Conservation (phyloP, 495 filamentous ascomycete species). For the Rostrohypoxylon terebratum region DNA sequence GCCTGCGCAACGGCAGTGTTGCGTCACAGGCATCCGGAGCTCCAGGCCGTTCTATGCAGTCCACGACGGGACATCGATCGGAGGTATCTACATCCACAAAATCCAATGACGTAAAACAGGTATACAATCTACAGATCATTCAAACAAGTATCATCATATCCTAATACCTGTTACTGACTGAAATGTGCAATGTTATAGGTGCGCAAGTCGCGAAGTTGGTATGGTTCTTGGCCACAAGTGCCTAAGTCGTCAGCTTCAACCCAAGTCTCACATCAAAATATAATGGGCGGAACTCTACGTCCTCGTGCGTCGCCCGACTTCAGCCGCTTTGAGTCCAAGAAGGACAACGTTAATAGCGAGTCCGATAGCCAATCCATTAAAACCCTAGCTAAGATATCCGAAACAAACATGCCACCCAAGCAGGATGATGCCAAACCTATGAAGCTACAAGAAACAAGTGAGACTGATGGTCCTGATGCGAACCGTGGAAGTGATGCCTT, state of each 20-base stretch:
- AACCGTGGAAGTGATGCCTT: conserved; percentile 3
- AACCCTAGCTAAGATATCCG: conserved; percentile 47
- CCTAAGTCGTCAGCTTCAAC: conserved; percentile 78
- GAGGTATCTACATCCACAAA: conserved; percentile 33
- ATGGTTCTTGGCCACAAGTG: conserved; percentile 72
- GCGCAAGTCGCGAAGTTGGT: conserved; percentile 72
- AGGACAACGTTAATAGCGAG: conserved; percentile 44
- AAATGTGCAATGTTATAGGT: conserved; percentile 49
- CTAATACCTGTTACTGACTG: conserved; percentile 24
- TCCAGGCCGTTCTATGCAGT: conserved; percentile 34
- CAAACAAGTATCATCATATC: conserved; percentile 7
- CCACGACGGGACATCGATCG: conserved; percentile 30
- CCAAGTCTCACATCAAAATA: conserved; percentile 81
- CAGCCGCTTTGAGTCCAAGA: conserved; percentile 60
- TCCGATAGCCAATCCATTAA: conserved; percentile 41
- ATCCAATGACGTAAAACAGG: conserved; percentile 34
- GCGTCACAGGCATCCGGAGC: conserved; percentile 40
- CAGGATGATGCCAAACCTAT: conserved; percentile 44
- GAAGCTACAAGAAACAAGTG: conserved; percentile 32
- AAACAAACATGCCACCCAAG: conserved; percentile 35
- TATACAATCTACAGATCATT: conserved; percentile 21
- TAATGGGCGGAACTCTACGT: conserved; percentile 66
- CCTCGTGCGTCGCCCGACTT: conserved; percentile 57
- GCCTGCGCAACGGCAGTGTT: conserved; percentile 51
- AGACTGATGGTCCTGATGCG: conserved; percentile 12